These are phyloP conservation scores for Spencermartinsiella ligniputridi DNA, from an alignment of 1,139 yeast species.

Conservation along the genomic window DNA sequence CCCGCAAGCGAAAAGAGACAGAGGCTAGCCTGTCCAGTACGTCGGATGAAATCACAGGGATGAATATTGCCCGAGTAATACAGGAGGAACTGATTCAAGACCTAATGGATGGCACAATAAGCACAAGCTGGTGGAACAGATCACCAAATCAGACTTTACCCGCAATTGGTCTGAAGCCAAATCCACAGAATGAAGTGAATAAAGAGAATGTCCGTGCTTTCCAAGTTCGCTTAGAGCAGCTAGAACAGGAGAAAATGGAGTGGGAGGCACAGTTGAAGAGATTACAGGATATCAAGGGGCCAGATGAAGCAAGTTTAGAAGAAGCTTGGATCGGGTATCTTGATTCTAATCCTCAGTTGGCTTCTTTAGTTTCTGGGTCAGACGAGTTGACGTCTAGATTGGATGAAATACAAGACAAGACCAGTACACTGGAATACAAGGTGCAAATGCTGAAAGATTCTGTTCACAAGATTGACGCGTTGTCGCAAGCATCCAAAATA, in stretches of 20 bases:
- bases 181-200: constrained; percentile 54
- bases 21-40: constrained; percentile 14
- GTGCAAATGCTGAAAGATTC: constrained; percentile 10
- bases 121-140: constrained; percentile 64
- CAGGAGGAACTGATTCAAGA: constrained; percentile 62
- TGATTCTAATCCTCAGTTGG: constrained; percentile 8
- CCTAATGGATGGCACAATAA: constrained; percentile 52
- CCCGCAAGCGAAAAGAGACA: constrained; percentile 17
- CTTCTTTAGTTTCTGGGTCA: not conserved
- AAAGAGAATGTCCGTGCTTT: constrained; percentile 44
- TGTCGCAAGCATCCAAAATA: constrained; percentile 13
- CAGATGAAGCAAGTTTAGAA: constrained; percentile 3
- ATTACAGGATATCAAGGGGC: constrained; percentile 3
- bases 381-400: not conserved
- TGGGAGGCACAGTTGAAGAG: constrained; percentile 40
- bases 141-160: constrained; percentile 28
- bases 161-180: constrained; percentile 37
- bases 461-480: constrained; percentile 11
- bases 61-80: constrained; percentile 50
- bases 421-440: constrained; percentile 3
- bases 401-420: not conserved
- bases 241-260: constrained; percentile 45
- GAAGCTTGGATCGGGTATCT: constrained; percentile 5
- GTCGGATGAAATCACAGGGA: constrained; percentile 28
- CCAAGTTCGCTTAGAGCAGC: constrained; percentile 40